A percentile compares a stretch with the other conserved stretches of the same genome.
Evolutionary conservation across 805 yeast genomes (phyloP).

Genomic region (Saccharomycopsis malanga): DNA sequence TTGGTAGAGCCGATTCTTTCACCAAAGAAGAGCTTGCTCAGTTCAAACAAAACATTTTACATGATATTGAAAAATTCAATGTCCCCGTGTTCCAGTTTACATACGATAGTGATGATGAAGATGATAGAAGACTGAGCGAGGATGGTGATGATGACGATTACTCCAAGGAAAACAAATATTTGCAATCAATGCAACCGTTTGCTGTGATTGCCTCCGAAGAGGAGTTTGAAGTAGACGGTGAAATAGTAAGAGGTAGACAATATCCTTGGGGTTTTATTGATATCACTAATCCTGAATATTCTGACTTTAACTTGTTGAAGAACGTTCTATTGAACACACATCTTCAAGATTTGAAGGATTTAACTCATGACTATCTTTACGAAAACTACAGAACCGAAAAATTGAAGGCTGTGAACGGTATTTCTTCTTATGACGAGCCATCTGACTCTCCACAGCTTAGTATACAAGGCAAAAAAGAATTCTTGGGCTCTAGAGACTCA

Average conservation of each 20-base stretch:
- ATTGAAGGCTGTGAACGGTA: slow-evolving; percentile 43
- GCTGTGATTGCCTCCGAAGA: slow-evolving; percentile 63
- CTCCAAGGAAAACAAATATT: slow-evolving; percentile 57
- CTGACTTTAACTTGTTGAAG: slow-evolving; percentile 49
- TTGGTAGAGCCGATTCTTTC: slow-evolving; percentile 66
- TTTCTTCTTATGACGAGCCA: slow-evolving; percentile 8
- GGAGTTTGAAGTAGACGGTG: slow-evolving; percentile 44
- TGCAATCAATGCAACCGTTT: slow-evolving; percentile 67
- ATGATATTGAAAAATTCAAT: slow-evolving; percentile 59
- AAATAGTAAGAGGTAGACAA: slow-evolving; percentile 47
- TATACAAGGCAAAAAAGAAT: slow-evolving; percentile 13
- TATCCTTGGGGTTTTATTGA: slow-evolving; percentile 75
- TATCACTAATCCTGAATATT: slow-evolving; percentile 43
- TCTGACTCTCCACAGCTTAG: not conserved
- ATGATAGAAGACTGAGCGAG: slow-evolving; percentile 60
- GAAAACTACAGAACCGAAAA: slow-evolving; percentile 62
- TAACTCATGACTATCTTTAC: slow-evolving; percentile 57
- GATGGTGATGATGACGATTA: slow-evolving; percentile 71
- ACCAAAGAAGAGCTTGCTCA: slow-evolving; percentile 49
- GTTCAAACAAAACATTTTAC: slow-evolving; percentile 53
- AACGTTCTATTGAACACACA: slow-evolving; percentile 54
- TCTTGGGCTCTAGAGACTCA: slow-evolving; percentile 24
- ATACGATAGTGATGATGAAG: slow-evolving; percentile 62
- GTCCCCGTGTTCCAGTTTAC: slow-evolving; percentile 72
- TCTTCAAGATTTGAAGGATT: slow-evolving; percentile 56